Evolutionary conservation across 108 stramenopile genomes (phyloP), one percentile per base, ranked within the genome.

Genomic region (Nitzschia sp.): DNA sequence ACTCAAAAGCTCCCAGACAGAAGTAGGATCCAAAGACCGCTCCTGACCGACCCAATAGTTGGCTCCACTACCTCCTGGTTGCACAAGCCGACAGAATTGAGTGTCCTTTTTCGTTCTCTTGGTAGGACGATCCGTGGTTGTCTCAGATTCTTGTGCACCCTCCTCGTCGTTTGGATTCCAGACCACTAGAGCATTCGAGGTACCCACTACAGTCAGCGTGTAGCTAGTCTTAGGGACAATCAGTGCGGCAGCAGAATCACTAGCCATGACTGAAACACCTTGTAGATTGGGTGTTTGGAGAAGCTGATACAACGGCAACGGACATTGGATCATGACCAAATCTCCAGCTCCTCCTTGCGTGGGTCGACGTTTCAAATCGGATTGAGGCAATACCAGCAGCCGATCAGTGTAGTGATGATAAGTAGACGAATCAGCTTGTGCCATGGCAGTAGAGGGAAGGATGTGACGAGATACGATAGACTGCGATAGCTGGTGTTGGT

Each of bases 381-480:
- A 17, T 17, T 48, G 2, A 17, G 46, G 46, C 46, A 48, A 6
- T 48, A 48, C 46, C 46, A 48, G 6, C 17, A 48, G 6, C 3
- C 46, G 46, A 48, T 48, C 46, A 17, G 46, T 48, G 17, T 48
- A 48, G 17, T 48, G 46, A 48, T 48, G 17, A 17, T 48, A 48
- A 17, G 14, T 48, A 48, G 46, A 48, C 1, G 46, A 48, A 17
- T 17, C 46, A 17, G 46, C 6, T 48, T 48, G 46, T 5, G 46
- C 17, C 46, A 48, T 48, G 46, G 6, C 6, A 6, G 17, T 48
- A 17, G 17, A 5, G 14, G 17, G 3, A 17, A 48, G 3, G 46
- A 6, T 48, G 6, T 3, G 1, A 6, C 3, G 17, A 48, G 46
- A 48, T 17, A 17, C 2, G 46, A 48, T 17, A 17, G 46, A 48